Evolutionary conservation across 163 green algal species (phyloP), one percentile per base, ranked within the genome.

Genomic region (Trebouxia gelatinosa): DNA sequence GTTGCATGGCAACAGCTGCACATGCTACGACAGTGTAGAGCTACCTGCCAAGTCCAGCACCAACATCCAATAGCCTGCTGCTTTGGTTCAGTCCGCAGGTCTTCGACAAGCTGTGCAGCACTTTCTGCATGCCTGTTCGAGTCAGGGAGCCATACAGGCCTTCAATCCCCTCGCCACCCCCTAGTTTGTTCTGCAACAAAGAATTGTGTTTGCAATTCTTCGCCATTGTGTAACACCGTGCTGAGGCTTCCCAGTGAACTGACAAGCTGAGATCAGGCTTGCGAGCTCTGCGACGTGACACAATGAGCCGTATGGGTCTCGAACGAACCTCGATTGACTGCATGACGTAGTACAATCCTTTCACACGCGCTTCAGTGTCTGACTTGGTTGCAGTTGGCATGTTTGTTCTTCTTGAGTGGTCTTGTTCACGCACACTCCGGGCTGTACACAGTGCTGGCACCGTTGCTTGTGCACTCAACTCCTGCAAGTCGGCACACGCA

Each of bases 61-160:
- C 94, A 31, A 98, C 81, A 76, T 98, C 94, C 6, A 97, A 82
- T 13, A 98, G 80, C 11, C 76, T 65, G 77, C 89, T 95, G n/a
- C 66, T 76, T 0, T 48, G 16, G 74, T 79, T 82, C 61, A 98
- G 75, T 6, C 87, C 83, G 75, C 90, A 94, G 70, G 88, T 88
- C 28, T 81, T 70, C 13, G 66, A 34, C 78, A 98, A 70, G 68
- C 70, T 87, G 6, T 92, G 84, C 9, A 97, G 80, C 0, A 98
- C 84, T n/a, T 86, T 87, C 57, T 94, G 86, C 87, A 95, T 97
- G 66, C 91, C 88, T 2, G 78, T 81, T 17, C 85, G 78, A 6
- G 88, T 95, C 62, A 98, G 92, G 80, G 83, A 93, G 31, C 94
- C 94, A 72, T 98, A 98, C 37, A 98, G 88, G 6, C 94, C 94